These are phyloP conservation scores for Colletotrichum sp. DNA, from an alignment of 2,329 filamentous ascomycete genomes.

Conservation along the genomic window DNA sequence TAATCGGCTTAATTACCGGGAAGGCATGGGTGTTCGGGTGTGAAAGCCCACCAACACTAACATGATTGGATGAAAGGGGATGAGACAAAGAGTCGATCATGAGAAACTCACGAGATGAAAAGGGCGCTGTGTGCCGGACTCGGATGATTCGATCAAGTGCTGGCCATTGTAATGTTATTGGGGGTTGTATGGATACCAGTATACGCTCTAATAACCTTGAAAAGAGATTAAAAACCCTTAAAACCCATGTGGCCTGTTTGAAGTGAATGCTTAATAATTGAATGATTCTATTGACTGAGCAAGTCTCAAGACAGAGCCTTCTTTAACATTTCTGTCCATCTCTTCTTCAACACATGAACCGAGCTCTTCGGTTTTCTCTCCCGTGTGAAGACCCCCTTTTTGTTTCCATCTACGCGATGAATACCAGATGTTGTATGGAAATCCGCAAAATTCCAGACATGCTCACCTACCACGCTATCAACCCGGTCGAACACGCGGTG, in stretches of 20 bases:
- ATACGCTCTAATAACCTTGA: constrained; percentile 7
- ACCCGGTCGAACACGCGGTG: constrained; percentile 33
- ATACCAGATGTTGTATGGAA: constrained; percentile 26
- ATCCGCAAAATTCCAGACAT: constrained; percentile 31
- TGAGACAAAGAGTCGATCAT: not conserved
- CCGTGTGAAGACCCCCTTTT: constrained; percentile 29
- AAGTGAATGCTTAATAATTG: not conserved
- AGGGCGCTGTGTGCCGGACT: constrained; percentile 14
- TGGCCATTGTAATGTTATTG: constrained; percentile 18
- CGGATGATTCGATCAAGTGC: constrained; percentile 21
- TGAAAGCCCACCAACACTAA: not conserved
- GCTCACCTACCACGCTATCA: constrained; percentile 30
- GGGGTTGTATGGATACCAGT: not conserved
- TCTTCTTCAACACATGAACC: constrained; percentile 16
- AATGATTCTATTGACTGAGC: accelerated
- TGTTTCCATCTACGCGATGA: constrained; percentile 27
- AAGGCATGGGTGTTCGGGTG: not conserved
- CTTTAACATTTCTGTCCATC: constrained; percentile 11
- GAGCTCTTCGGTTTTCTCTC: constrained; percentile 26
- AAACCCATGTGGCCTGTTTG: not conserved
- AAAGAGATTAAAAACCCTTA: not conserved
- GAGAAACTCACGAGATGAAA: not conserved
- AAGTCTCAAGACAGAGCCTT: not conserved
- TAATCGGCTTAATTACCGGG: not conserved
- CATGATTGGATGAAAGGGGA: not conserved